Base-by-base conservation (phyloP, 2,329 filamentous ascomycete species). In the Alternaria hordeiaustralica region DNA sequence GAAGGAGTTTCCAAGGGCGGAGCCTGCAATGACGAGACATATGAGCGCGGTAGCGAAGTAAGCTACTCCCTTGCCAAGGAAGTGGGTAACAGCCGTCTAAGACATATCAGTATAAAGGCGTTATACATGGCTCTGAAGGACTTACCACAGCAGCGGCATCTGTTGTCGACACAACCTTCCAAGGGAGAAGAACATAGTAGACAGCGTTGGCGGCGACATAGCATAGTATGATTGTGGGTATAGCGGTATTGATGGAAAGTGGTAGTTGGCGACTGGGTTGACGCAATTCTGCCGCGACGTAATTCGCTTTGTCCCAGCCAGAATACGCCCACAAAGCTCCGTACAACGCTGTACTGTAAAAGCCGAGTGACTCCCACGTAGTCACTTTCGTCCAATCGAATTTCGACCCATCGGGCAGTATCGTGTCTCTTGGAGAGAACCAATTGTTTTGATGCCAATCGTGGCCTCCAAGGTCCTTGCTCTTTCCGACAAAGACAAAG, bases 61-160 rank as follows among this genome's bases (percentile, higher is more conserved):
- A 43, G 75, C 75, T 44, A 72, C 46, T 80, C 82, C 15, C 82
- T 86, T 70, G 85, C 87, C 41, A 82, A 88, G 5, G 45, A 88
- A 88, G 82, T 88, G 67, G 4, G 59, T 76, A 26, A 80, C 69
- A 26, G 77, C 78, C 10, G 74, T 79, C 74, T 75, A 33, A 13
- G 21, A 12, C 25, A 36, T 36, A 43, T 60, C 41, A 61, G 23
- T 6, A 23, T 15, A 26, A 21, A 49, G 18, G 20, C 1, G 45
- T 15, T 5, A 13, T 43, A 7, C n/a, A 9, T 5, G 8, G 13
- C 11, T 30, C 11, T 11, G 9, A 20, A 21, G 23, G 63, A 77
- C 81, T 78, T 78, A 89, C 87, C 53, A 90, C 88, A 2, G 88
- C 88, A 2, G 89, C 86, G 21, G 87, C 89, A 63, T 90, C 88